phyloP scores from a whole-genome alignment of 148 eudicot genomes.

The Cornus controversa region DNA sequence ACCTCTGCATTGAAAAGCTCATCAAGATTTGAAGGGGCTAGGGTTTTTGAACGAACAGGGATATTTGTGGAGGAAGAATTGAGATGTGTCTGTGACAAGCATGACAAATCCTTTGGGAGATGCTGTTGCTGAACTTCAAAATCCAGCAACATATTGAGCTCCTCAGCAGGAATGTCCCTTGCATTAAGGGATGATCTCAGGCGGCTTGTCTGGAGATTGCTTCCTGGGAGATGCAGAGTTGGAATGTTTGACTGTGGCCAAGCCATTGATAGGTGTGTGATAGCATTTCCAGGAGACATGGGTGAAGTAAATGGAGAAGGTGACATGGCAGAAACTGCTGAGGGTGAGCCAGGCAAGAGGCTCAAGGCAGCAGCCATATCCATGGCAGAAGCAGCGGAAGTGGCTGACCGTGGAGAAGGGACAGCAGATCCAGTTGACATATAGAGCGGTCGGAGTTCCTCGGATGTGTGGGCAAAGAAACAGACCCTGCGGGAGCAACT shows the following conservation, averaged over 20 bases:
- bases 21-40: slow-evolving; percentile 48
- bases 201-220: slow-evolving; percentile 33
- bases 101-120: slow-evolving; percentile 32
- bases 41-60: slow-evolving; percentile 29
- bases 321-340: slow-evolving; percentile 36
- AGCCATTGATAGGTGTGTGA: slow-evolving; percentile 24
- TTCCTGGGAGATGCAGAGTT: slow-evolving; percentile 26
- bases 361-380: slow-evolving; percentile 53
- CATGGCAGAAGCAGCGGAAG: slow-evolving; percentile 53
- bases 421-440: slow-evolving; percentile 55
- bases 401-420: slow-evolving; percentile 47
- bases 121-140: slow-evolving; percentile 39
- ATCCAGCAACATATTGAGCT: slow-evolving; percentile 36
- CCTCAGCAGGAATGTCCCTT: slow-evolving; percentile 28
- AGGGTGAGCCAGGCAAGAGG: slow-evolving; percentile 46
- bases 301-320: slow-evolving; percentile 38
- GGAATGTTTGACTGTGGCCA: slow-evolving; percentile 35
- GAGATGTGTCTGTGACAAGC: slow-evolving; percentile 32
- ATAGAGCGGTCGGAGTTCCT: slow-evolving; percentile 53
- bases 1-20: slow-evolving; percentile 45
- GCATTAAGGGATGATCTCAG: slow-evolving; percentile 32
- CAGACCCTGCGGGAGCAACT: slow-evolving; percentile 56
- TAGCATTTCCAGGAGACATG: slow-evolving; percentile 32
- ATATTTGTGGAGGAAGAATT: slow-evolving; percentile 27
- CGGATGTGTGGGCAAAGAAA: slow-evolving; percentile 57